Base-by-base conservation (phyloP, 768 basidiomycete species). In the Leucocoprinus birnbaumii region DNA sequence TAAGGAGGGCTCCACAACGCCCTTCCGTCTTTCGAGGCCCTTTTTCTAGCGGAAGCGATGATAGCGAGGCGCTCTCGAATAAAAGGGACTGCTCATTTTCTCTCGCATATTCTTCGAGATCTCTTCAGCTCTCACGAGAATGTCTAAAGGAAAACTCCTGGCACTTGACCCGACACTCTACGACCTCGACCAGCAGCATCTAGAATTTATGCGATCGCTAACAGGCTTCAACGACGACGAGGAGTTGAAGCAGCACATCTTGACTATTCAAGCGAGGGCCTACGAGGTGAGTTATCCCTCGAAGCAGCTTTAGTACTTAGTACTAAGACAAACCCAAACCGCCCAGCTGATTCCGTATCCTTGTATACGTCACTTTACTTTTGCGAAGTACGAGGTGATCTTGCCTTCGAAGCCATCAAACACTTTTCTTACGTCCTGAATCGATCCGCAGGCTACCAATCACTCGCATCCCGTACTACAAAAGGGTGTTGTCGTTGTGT, bases 201-300 rank as follows among this genome's bases (percentile, higher is more conserved):
- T 61, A 0, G 57, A 62, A 2, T 76, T 78, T 51, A 69, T 74
- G 59, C 68, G 72, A 55, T 24, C 53, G 2, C 58, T 67, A 38
- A 77, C 74, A 0, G 69, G 70, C 14, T 75, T 76, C 25, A 22
- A 62, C 6, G 69, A 75, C 51, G 68, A 73, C 2, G 60, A 67
- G 3, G 66, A 68, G 27, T 60, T 78, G 48, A 76, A 70, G 61
- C 55, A 69, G 11, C 77, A 78, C 59, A 69, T 78, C n/a, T 26
- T 74, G 2, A 53, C 52, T 0, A 68, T 75, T 6, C 75, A 76
- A 54, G 59, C 59, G 38, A 70, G 70, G 48, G 77, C 77, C 2
- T 71, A 68, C 54, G 48, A 62, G 44, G 52, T 53, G 46, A n/a
- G 3, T 10, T 16, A 38, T 16, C 3, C 38, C n/a, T 38, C n/a